These are phyloP conservation scores for Phyllosticta ampelicida DNA, from an alignment of 2,329 filamentous ascomycete genomes.

Conservation along the genomic window DNA sequence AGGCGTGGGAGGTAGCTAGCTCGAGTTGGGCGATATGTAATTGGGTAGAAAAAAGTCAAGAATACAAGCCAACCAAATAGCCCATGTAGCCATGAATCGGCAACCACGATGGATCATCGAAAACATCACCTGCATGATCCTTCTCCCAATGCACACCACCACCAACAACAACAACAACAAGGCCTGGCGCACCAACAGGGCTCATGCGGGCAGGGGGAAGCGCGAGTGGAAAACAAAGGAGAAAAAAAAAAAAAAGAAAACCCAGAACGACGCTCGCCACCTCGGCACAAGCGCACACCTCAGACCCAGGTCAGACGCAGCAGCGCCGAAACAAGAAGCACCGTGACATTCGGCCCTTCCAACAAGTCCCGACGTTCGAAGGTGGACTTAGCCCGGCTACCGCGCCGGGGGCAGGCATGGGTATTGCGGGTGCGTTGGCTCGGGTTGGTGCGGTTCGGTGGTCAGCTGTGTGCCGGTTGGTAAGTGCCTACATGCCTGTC, in stretches of 20 bases:
- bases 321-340: not conserved
- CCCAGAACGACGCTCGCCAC: not conserved
- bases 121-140: not conserved
- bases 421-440: too few relatives aligned
- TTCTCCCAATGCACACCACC: not conserved
- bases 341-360: constrained; percentile 7
- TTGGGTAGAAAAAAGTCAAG: not conserved
- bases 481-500: too few relatives aligned
- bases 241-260: not conserved
- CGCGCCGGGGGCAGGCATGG: not conserved
- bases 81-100: not conserved
- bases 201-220: too few relatives aligned
- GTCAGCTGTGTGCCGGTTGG: too few relatives aligned
- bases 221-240: too few relatives aligned
- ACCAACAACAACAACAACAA: too few relatives aligned
- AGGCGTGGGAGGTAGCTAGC: not conserved
- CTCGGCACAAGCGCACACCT: not conserved
- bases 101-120: not conserved
- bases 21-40: not conserved
- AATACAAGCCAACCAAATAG: not conserved
- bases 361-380: constrained; percentile 7
- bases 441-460: too few relatives aligned
- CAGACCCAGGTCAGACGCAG: not conserved
- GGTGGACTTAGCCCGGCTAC: constrained; percentile 7
- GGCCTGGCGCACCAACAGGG: too few relatives aligned